Base-by-base conservation (phyloP, 306 rosid species). In the Betula pendula region DNA sequence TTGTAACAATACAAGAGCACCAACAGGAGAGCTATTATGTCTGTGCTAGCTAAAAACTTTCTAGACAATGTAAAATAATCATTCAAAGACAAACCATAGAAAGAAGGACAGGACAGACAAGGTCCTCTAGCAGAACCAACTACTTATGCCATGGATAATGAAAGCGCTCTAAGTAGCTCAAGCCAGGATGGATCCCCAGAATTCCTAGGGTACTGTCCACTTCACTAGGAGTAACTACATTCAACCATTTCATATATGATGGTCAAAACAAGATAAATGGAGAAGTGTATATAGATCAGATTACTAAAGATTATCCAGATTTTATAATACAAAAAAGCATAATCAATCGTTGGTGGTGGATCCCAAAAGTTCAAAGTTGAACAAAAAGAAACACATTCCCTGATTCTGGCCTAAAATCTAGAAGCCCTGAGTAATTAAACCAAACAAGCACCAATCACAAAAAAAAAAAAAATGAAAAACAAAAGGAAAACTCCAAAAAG, bases 341-440 rank as follows among this genome's bases (percentile, higher is more conserved):
- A 50, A 48, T 31, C 70, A 31, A 52, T 24, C 47, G 14, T 59
- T 4, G 33, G 8, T 47, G 33, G 76, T 71, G 42, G 45, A 77
- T 71, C 75, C 50, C 67, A 77, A 50, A 70, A 42, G 69, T 19
- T 42, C 49, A 77, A 48, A 72, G 63, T 60, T 8, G 52, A 45
- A 73, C 11, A 59, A 63, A 14, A 62, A 31, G 14, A 51, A 51
- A n/a, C 19, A 14, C 53, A 8, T 35, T 68, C 19, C 45, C 52
- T 29, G 51, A 71, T 68, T 52, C 55, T 66, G 7, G 43, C 51
- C 69, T 69, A 51, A 55, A 9, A 10, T 22, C 31, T 55, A 55
- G 62, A 55, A n/a, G 29, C 24, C 25, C 44, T 0, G 16, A 33
- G 22, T 35, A 22, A 40, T 38, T 19, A 38, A 53, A 24, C 33